These are phyloP conservation scores for Cystobasidium ongulense DNA, from an alignment of 768 basidiomycete genomes.

Conservation along the genomic window DNA sequence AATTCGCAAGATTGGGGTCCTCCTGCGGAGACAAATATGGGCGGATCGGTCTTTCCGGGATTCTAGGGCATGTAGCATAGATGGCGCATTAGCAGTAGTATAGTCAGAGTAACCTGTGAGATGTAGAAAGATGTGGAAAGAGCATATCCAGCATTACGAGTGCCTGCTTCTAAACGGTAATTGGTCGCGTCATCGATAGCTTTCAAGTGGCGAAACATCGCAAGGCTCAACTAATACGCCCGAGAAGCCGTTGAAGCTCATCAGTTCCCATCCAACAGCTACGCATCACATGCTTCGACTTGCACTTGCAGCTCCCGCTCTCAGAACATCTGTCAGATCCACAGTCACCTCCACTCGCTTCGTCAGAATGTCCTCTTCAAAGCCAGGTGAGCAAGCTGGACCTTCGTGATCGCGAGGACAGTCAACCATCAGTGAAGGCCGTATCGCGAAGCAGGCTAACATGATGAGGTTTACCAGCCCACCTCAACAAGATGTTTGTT, in stretches of 20 bases:
- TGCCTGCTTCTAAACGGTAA: too few species aligned
- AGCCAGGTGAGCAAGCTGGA: slow-evolving; percentile 18
- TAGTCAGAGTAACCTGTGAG: neutral
- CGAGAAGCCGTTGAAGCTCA: too few species aligned
- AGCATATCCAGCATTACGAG: too few species aligned
- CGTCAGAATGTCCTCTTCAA: slow-evolving; percentile 20
- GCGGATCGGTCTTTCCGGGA: neutral
- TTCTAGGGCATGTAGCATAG: neutral
- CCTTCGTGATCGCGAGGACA: neutral
- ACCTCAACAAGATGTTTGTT: slow-evolving; percentile 42
- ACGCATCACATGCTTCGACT: neutral
- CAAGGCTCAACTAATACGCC: too few species aligned
- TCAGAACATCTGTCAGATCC: neutral
- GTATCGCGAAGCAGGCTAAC: neutral
- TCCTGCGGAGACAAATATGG: neutral
- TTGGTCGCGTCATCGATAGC: too few species aligned
- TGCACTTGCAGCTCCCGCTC: neutral
- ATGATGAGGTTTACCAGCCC: neutral
- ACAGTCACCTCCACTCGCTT: neutral
- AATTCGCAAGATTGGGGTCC: slow-evolving; percentile 1
- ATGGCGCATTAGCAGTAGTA: neutral
- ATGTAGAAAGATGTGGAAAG: too few species aligned
- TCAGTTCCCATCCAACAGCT: neutral
- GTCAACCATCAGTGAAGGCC: neutral
- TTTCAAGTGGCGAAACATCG: too few species aligned